Percentiles rank a stretch among this genome's conserved stretches.
Evolutionary conservation across 352 stramenopile genomes (phyloP).

Genomic region (Thalassiosira delicatula): DNA sequence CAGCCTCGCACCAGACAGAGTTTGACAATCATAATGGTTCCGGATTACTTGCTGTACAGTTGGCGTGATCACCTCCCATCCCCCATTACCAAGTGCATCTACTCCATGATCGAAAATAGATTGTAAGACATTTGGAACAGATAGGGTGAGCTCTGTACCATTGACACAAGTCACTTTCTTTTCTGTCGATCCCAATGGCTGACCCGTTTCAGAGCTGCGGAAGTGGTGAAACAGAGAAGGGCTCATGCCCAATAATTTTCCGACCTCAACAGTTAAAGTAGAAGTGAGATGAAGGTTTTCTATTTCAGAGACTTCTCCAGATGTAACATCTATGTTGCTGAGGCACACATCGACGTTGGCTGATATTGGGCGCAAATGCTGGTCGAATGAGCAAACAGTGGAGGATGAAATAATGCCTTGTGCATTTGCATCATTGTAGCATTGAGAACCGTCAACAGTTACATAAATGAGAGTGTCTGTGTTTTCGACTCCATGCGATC

Average conservation of each 20-base stretch:
- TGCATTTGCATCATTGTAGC: slow-evolving; percentile 22
- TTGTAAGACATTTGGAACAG: slow-evolving; percentile 57
- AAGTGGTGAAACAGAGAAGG: slow-evolving; percentile 57
- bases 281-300: slow-evolving; percentile 48
- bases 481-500: slow-evolving; percentile 44
- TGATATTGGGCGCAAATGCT: slow-evolving; percentile 57
- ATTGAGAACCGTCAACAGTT: slow-evolving; percentile 50
- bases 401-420: slow-evolving; percentile 35
- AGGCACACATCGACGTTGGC: slow-evolving; percentile 56
- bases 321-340: slow-evolving; percentile 32
- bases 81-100: neutral
- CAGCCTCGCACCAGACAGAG: slow-evolving; percentile 20
- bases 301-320: slow-evolving; percentile 41
- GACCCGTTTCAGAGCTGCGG: slow-evolving; percentile 45
- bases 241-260: slow-evolving; percentile 54
- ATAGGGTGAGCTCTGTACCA: slow-evolving; percentile 38
- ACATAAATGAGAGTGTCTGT: slow-evolving; percentile 59
- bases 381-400: slow-evolving; percentile 59
- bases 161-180: slow-evolving; percentile 61
- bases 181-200: slow-evolving; percentile 37
- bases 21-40: slow-evolving; percentile 59
- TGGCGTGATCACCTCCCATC: slow-evolving; percentile 33
- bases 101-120: slow-evolving; percentile 33
- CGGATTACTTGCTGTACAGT: slow-evolving; percentile 39
- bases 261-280: slow-evolving; percentile 51